phyloP scores from a whole-genome alignment of 441 rosid species.

The Euphorbia corollata region DNA sequence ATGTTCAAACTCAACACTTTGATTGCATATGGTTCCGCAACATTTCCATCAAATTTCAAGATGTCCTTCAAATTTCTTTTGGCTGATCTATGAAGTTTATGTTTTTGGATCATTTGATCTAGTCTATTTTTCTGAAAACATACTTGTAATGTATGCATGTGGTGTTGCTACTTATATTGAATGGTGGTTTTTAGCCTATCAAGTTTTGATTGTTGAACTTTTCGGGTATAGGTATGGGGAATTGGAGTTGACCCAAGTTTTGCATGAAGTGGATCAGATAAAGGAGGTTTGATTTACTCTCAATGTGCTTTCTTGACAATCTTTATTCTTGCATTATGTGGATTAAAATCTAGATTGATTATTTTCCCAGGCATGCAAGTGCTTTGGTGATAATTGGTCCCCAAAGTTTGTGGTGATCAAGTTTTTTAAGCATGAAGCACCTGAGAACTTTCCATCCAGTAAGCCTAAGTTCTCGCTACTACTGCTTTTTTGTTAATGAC shows the following conservation, averaged over 20 bases:
- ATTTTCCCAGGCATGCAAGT: constrained; percentile 44
- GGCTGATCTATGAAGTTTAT: background rate
- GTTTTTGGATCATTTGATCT: background rate
- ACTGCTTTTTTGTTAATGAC: too few species aligned
- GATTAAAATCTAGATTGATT: background rate
- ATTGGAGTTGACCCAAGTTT: constrained; percentile 32
- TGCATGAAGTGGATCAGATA: constrained; percentile 48
- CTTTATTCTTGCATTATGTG: background rate
- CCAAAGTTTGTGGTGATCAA: too few species aligned
- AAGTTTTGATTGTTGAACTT: background rate
- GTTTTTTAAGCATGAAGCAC: too few species aligned
- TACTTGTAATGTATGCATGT: too few species aligned
- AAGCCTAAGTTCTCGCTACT: too few species aligned
- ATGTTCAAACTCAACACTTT: too few species aligned
- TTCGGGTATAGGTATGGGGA: constrained; percentile 55
- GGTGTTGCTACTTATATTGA: background rate
- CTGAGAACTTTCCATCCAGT: too few species aligned
- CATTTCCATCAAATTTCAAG: too few species aligned
- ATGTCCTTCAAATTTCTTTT: too few species aligned
- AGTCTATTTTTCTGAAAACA: background rate
- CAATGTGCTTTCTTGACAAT: background rate
- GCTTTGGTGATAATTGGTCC: too few species aligned
- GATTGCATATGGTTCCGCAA: too few species aligned
- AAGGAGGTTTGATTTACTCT: constrained; percentile 26
- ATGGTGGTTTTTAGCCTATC: background rate